These are phyloP conservation scores for Drechslerella stenobrocha DNA, from an alignment of 2,329 filamentous ascomycete genomes.

Conservation along the genomic window DNA sequence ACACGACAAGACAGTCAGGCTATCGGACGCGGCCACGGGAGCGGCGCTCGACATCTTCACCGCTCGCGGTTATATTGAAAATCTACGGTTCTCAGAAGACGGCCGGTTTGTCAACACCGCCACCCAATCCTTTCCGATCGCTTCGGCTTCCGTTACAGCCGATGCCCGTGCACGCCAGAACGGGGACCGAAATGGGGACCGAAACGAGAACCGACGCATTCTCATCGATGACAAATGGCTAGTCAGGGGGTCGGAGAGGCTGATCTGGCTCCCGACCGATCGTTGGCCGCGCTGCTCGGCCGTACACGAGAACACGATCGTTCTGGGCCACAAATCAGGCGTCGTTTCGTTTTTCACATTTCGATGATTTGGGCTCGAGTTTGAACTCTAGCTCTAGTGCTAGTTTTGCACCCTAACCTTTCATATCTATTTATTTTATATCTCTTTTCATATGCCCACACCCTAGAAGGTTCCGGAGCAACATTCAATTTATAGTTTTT, in stretches of 20 bases:
- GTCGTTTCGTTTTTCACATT: constrained; percentile 11
- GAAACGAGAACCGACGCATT: not conserved
- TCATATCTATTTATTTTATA: constrained; percentile 11
- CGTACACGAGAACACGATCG: constrained; percentile 1
- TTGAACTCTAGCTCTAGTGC: too few species aligned
- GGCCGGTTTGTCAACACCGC: not conserved
- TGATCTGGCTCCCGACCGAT: constrained; percentile 25
- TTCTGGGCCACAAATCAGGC: constrained; percentile 6
- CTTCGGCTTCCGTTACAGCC: not conserved
- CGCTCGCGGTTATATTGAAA: too few species aligned
- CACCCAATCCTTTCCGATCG: not conserved
- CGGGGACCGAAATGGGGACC: not conserved
- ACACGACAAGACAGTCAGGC: not conserved
- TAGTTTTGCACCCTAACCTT: not conserved
- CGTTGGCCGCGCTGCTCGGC: not conserved
- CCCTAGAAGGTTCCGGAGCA: constrained; percentile 10
- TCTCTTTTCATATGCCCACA: constrained; percentile 4
- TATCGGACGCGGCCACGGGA: constrained; percentile 9
- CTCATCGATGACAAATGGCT: constrained; percentile 14
- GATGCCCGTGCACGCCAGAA: not conserved
- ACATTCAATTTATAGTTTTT: constrained; percentile 9
- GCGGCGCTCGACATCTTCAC: not conserved
- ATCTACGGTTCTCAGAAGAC: not conserved
- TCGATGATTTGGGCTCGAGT: constrained; percentile 6
- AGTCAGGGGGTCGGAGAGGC: constrained; percentile 5